A percentile compares a stretch with the other conserved stretches of the same genome.
Evolutionary conservation across 2,329 filamentous ascomycete genomes (phyloP).

Genomic region (Paecilomyces fulvus): DNA sequence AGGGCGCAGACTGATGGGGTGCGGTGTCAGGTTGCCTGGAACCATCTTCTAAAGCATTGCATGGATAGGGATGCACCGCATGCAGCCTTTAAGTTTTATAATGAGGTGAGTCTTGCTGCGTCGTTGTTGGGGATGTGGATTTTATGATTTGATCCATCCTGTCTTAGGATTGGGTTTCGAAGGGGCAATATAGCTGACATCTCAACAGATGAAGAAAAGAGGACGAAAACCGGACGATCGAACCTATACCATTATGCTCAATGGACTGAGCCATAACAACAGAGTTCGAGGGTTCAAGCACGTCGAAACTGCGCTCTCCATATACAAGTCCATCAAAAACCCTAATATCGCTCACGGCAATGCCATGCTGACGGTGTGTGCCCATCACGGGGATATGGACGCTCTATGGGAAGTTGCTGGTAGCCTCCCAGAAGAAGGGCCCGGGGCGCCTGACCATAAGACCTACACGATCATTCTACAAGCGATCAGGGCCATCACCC

Average conservation of each 20-base stretch:
- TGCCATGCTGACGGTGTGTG: slow-evolving; percentile 75
- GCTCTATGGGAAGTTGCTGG: slow-evolving; percentile 67
- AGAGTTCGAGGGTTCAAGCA: slow-evolving; percentile 46
- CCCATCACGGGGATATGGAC: slow-evolving; percentile 65
- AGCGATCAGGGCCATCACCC: slow-evolving; percentile 52
- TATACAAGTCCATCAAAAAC: slow-evolving; percentile 68
- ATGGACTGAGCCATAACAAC: slow-evolving; percentile 54
- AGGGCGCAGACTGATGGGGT: slow-evolving; percentile 55
- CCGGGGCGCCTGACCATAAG: slow-evolving; percentile 55
- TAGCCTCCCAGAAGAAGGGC: slow-evolving; percentile 58
- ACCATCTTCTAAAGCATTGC: slow-evolving; percentile 67
- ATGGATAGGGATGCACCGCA: slow-evolving; percentile 54
- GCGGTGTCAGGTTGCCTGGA: slow-evolving; percentile 73
- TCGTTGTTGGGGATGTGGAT: too few species aligned
- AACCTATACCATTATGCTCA: slow-evolving; percentile 78
- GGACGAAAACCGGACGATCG: slow-evolving; percentile 68
- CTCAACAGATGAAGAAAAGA: slow-evolving; percentile 81
- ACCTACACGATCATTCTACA: slow-evolving; percentile 83
- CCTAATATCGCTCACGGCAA: slow-evolving; percentile 75
- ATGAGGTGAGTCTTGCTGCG: slow-evolving; percentile 54
- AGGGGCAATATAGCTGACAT: not conserved
- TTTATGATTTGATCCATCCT: not conserved
- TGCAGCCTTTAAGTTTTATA: slow-evolving; percentile 71
- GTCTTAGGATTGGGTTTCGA: slow-evolving; percentile 5
- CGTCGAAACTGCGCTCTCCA: slow-evolving; percentile 59